A percentile compares a stretch with the other conserved stretches of the same genome.
phyloP scores from a whole-genome alignment of 495 filamentous ascomycete genomes.

The Aspergillus egyptiacus region DNA sequence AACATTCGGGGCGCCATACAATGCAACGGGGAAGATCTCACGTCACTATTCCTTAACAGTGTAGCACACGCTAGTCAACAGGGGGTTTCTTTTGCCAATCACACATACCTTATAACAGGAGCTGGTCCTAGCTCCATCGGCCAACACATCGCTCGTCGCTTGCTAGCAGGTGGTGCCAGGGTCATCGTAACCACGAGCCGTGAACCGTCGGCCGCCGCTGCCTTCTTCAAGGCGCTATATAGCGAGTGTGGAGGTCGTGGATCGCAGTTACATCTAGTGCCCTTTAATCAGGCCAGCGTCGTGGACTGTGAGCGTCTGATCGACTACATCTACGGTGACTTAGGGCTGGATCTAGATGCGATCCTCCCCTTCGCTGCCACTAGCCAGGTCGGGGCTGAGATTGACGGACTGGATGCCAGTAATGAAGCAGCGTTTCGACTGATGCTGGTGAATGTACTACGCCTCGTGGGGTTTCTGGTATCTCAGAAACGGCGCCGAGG shows the following conservation, averaged over 20 bases:
- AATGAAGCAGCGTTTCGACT: conserved; percentile 95
- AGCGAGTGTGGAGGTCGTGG: conserved; percentile 14
- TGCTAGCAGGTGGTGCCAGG: conserved; percentile 21
- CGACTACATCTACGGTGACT: conserved; percentile 84
- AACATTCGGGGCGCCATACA: neutral
- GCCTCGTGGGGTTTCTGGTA: conserved; percentile 83
- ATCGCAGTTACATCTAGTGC: conserved; percentile 18
- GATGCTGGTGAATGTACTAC: conserved; percentile 93
- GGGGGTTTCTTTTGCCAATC: conserved; percentile 4
- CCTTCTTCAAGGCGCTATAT: conserved; percentile 18
- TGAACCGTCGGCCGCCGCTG: neutral
- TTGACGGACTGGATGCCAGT: conserved; percentile 90
- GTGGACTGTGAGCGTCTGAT: conserved; percentile 54
- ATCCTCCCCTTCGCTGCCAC: conserved; percentile 94
- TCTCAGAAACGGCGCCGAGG: conserved; percentile 74
- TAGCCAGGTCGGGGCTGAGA: conserved; percentile 90
- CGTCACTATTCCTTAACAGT: neutral
- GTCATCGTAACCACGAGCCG: conserved; percentile 26
- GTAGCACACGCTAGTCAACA: conserved; percentile 3
- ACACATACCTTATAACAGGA: conserved; percentile 22
- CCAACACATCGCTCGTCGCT: conserved; percentile 8
- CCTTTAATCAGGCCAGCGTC: conserved; percentile 29
- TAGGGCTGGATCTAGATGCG: conserved; percentile 97
- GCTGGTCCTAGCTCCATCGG: conserved; percentile 24
- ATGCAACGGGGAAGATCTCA: neutral